These are phyloP conservation scores for Aspergillus heteromorphus DNA, from an alignment of 495 filamentous ascomycete species.

Conservation along the genomic window DNA sequence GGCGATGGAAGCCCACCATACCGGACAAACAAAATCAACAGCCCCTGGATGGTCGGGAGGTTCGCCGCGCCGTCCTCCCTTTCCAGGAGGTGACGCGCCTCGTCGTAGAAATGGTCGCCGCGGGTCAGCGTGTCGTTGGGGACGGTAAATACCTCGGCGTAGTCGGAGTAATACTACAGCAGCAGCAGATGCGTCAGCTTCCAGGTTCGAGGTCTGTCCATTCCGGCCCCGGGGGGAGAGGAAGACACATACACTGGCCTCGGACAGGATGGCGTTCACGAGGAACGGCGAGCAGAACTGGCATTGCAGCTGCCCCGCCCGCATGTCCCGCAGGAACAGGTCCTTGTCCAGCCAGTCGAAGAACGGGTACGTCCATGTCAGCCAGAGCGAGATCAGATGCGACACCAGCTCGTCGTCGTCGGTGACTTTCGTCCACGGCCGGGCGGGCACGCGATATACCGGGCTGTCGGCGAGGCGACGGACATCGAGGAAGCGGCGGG, in stretches of 20 bases:
- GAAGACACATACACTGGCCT: conserved; percentile 21
- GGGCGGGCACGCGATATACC: conserved; percentile 29
- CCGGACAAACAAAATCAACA: conserved; percentile 16
- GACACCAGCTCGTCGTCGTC: conserved; percentile 44
- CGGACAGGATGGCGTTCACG: conserved; percentile 41
- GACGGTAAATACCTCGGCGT: conserved; percentile 20
- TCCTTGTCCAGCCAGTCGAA: conserved; percentile 39
- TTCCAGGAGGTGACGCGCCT: conserved; percentile 19
- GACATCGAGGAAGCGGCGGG: conserved; percentile 21
- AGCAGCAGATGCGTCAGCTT: too few species aligned
- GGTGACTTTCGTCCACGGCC: conserved; percentile 44
- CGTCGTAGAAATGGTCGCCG: conserved; percentile 23
- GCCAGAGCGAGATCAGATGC: conserved; percentile 40
- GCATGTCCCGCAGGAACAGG: conserved; percentile 38
- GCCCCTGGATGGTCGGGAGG: conserved; percentile 21
- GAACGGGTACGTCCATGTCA: conserved; percentile 41
- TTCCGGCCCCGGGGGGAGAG: not conserved
- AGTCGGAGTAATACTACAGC: conserved; percentile 23
- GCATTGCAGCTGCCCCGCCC: conserved; percentile 18
- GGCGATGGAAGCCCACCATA: not conserved
- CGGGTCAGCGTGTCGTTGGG: conserved; percentile 15
- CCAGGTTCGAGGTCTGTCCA: too few species aligned
- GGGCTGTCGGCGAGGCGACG: conserved; percentile 22
- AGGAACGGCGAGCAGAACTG: conserved; percentile 42
- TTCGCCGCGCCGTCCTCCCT: conserved; percentile 11